Evolutionary conservation across 1,284 basidiomycete genomes (phyloP).

Genomic region (Schizopora paradoxa): DNA sequence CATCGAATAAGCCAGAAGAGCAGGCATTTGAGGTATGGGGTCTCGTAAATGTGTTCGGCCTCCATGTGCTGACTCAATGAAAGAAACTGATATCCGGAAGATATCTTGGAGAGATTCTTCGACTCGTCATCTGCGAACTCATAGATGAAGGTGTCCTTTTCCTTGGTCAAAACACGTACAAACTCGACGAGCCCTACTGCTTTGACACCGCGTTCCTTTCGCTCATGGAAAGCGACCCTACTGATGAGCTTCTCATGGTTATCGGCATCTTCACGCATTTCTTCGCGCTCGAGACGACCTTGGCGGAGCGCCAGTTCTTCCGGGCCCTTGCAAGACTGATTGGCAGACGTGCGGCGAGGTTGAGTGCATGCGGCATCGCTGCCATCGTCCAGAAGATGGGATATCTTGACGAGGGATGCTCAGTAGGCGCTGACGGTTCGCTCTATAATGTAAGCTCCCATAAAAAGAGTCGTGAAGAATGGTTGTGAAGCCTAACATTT

Average conservation of each 20-base stretch:
- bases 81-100: constrained; percentile 98
- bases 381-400: constrained; percentile 92
- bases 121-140: constrained; percentile 90
- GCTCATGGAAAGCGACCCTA: constrained; percentile 95
- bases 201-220: constrained; percentile 97
- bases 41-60: constrained; percentile 3
- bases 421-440: constrained; percentile 88
- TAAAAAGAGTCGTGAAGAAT: background rate
- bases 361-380: constrained; percentile 91
- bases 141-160: constrained; percentile 97
- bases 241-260: constrained; percentile 95
- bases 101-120: constrained; percentile 95
- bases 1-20: constrained; percentile 94
- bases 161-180: constrained; percentile 97
- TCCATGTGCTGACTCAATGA: background rate
- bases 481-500: constrained; percentile 3
- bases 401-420: constrained; percentile 83
- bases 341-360: constrained; percentile 81
- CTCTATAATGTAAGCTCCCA: constrained; percentile 74
- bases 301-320: constrained; percentile 95
- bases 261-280: constrained; percentile 97
- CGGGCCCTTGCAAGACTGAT: constrained; percentile 85
- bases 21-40: constrained; percentile 78
- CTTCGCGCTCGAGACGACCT: constrained; percentile 89
- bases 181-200: constrained; percentile 87